Evolutionary conservation across 148 eudicot species (phyloP).

Genomic region (Rhododendron mucronatum): DNA sequence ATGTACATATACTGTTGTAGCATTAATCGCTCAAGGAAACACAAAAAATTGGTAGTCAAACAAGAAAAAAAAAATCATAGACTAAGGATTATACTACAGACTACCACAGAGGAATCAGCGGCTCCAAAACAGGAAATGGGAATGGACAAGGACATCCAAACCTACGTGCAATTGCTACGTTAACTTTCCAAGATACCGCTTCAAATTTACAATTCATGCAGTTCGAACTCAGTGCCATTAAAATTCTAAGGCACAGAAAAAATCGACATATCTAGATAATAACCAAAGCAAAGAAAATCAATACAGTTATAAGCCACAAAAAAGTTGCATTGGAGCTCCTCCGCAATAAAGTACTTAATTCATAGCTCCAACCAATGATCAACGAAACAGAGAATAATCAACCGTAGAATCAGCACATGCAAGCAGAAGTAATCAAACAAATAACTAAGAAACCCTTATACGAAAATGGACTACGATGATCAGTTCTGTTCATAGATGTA

Average conservation of each 20-base stretch:
- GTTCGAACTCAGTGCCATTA: neutral
- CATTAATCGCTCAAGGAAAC: neutral
- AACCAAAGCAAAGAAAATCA: neutral
- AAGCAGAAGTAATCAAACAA: neutral
- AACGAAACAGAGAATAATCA: constrained; percentile 2
- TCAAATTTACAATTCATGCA: neutral
- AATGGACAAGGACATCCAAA: neutral
- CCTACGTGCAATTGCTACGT: neutral
- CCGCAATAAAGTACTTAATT: neutral
- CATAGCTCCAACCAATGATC: neutral
- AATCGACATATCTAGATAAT: neutral
- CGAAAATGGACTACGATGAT: neutral
- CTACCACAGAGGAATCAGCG: neutral
- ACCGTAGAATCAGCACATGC: neutral
- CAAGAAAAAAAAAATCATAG: neutral
- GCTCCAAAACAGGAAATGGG: neutral
- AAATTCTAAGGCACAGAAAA: neutral
- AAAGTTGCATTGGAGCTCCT: neutral
- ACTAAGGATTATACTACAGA: neutral
- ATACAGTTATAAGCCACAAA: neutral
- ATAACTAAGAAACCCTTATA: neutral
- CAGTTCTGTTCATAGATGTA: neutral
- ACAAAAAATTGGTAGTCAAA: neutral
- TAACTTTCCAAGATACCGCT: neutral
- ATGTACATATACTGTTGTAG: neutral